Evolutionary conservation across 2,329 filamentous ascomycete genomes (phyloP).

Genomic region (Aspergillus transmontanensis): DNA sequence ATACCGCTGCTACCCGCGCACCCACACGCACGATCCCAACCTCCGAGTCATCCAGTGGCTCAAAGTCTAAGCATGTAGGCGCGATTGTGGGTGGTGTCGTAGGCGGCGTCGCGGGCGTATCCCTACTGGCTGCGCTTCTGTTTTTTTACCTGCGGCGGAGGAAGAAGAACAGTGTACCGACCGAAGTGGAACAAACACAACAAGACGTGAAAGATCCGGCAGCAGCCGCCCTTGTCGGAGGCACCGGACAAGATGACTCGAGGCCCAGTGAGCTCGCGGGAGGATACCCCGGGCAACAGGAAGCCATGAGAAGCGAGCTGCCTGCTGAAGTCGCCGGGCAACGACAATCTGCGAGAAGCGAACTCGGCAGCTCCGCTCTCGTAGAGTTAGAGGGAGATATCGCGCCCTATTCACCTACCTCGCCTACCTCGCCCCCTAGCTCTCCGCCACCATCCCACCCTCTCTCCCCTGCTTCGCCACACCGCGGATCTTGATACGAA

Average conservation of each 20-base stretch:
- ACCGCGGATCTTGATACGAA: neutral
- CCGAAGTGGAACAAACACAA: neutral
- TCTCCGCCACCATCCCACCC: neutral
- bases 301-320: neutral
- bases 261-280: neutral
- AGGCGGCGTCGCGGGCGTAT: neutral
- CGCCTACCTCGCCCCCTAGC: neutral
- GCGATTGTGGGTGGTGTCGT: conserved; percentile 5
- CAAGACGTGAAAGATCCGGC: neutral
- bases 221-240: neutral
- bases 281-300: neutral
- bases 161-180: neutral
- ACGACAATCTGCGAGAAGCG: neutral
- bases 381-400: neutral
- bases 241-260: neutral
- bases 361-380: neutral
- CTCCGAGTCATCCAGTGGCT: neutral
- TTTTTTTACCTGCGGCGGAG: neutral
- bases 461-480: neutral
- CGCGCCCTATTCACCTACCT: neutral
- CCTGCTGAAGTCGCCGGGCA: neutral
- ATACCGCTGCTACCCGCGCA: neutral
- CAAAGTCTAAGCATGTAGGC: neutral
- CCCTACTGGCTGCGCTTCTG: neutral
- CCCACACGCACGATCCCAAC: conserved; percentile 5